These are phyloP conservation scores for Fomitopsis pulvina DNA, from an alignment of 768 basidiomycete species.

Conservation along the genomic window DNA sequence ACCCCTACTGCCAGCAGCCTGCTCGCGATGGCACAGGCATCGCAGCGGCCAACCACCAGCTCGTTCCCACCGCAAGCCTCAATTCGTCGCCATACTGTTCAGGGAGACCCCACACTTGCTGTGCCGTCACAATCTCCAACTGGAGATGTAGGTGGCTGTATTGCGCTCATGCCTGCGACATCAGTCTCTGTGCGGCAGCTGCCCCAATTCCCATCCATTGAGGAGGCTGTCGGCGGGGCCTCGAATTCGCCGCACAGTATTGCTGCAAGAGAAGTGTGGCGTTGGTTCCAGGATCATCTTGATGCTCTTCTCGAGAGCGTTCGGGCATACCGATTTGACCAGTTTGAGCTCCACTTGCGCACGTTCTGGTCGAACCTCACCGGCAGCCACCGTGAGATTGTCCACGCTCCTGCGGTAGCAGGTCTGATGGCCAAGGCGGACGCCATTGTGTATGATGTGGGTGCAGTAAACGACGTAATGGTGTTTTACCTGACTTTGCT, in stretches of 20 bases:
- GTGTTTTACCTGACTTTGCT: conserved; percentile 12
- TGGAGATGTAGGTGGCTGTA: conserved; percentile 32
- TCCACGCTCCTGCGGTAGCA: conserved; percentile 84
- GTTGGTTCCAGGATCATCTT: conserved; percentile 87
- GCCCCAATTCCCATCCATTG: conserved; percentile 78
- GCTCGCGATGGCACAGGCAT: conserved; percentile 70
- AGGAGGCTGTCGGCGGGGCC: conserved; percentile 72
- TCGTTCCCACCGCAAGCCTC: conserved; percentile 63
- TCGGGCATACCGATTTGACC: conserved; percentile 75
- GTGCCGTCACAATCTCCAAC: conserved; percentile 48
- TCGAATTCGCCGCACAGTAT: conserved; percentile 73
- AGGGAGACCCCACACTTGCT: conserved; percentile 46
- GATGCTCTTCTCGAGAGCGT: conserved; percentile 77
- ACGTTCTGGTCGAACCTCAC: conserved; percentile 77
- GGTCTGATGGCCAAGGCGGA: conserved; percentile 87
- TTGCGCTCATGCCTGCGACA: conserved; percentile 42
- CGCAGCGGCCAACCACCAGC: conserved; percentile 49
- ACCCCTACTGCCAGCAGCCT: conserved; percentile 78
- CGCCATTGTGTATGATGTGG: conserved; percentile 85
- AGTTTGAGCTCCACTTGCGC: conserved; percentile 82
- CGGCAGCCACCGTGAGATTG: conserved; percentile 77
- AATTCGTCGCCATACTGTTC: conserved; percentile 63
- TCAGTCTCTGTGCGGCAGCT: conserved; percentile 66
- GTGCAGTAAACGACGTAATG: conserved; percentile 20
- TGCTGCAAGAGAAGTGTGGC: conserved; percentile 84